Base-by-base conservation (phyloP, 2,329 filamentous ascomycete genomes). In the Helotiales sp. region DNA sequence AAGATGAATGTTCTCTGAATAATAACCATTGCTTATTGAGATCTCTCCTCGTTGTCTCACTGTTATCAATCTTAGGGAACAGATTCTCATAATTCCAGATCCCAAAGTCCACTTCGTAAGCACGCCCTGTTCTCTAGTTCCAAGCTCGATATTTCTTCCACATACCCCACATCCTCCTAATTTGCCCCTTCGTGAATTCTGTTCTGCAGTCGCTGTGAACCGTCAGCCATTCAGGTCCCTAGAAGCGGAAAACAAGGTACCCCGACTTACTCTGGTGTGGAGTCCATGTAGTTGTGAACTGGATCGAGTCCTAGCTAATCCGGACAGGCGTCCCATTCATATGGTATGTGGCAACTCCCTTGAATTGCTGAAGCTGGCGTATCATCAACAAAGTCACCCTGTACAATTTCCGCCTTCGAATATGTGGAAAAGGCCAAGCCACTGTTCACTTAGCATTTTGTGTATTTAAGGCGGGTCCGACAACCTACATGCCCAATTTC, bases 91-190 rank as follows among this genome's bases (percentile, higher is more conserved):
- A 17, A 17, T 43, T 43, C 37, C 15, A 17, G 13, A 43, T n/a
- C 13, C 10, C 15, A 13, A 43, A 13, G 8, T 49, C 3, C 22
- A 49, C 45, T 49, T 50, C 22, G n/a, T 26, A 32, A 54, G 50
- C 17, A 20, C n/a, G 17, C 17, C 22, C 11, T 17, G 13, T 40
- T 6, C 6, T 32, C 22, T 1, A 34, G 11, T 6, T 30, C 34
- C 8, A 55, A 20, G 13, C 28, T n/a, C 50, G 15, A 11, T 34
- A 55, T 5, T 22, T 30, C 17, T 34, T 55, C 50, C 50, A 55
- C 17, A 55, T 34, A 55, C 50, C 50, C 50, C 15, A 55, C 50
- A 55, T 55, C 7, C 28, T 55, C 50, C 26, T 55, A 7, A 55
- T 55, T 17, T 55, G 26, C n/a, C 50, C 50, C 11, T n/a, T 55